phyloP scores from a whole-genome alignment of 1,284 basidiomycete genomes.

The Caloboletus inedulis region DNA sequence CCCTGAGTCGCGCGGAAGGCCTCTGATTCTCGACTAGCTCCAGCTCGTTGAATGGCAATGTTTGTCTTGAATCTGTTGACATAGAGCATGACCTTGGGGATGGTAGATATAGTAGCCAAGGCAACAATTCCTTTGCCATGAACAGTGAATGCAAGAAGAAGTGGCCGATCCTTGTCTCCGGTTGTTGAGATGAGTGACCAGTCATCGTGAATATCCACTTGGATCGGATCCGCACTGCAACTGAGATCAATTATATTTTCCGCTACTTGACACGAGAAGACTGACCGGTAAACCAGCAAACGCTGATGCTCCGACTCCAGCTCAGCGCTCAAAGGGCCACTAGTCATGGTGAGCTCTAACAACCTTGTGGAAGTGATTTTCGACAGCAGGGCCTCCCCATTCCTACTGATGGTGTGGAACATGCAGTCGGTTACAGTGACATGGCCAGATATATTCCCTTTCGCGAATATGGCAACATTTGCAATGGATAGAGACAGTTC shows the following conservation, averaged over 20 bases:
- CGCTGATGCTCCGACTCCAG: conserved; percentile 78
- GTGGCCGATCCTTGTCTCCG: conserved; percentile 50
- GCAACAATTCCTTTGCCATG: conserved; percentile 69
- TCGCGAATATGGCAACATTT: conserved; percentile 58
- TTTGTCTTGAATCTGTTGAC: conserved; percentile 70
- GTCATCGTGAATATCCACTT: conserved; percentile 77
- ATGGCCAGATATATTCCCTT: conserved; percentile 74
- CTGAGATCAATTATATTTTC: background rate
- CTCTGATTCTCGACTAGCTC: conserved; percentile 68
- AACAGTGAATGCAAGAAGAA: conserved; percentile 75
- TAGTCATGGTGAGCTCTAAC: conserved; percentile 74
- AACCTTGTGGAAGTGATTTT: conserved; percentile 46
- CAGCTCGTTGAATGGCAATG: conserved; percentile 68
- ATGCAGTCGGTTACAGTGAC: conserved; percentile 66
- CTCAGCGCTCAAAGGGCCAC: conserved; percentile 63
- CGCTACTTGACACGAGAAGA: conserved; percentile 10
- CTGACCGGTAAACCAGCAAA: conserved; percentile 76
- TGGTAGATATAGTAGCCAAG: conserved; percentile 68
- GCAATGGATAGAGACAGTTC: conserved; percentile 69
- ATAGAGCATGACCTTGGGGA: conserved; percentile 71
- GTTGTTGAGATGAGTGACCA: conserved; percentile 59
- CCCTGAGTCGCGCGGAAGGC: conserved; percentile 64
- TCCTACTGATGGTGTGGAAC: conserved; percentile 72
- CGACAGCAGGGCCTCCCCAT: conserved; percentile 36
- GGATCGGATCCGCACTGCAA: conserved; percentile 71